Evolutionary conservation across 805 yeast species (phyloP).

Genomic region (Brettanomyces nanus): DNA sequence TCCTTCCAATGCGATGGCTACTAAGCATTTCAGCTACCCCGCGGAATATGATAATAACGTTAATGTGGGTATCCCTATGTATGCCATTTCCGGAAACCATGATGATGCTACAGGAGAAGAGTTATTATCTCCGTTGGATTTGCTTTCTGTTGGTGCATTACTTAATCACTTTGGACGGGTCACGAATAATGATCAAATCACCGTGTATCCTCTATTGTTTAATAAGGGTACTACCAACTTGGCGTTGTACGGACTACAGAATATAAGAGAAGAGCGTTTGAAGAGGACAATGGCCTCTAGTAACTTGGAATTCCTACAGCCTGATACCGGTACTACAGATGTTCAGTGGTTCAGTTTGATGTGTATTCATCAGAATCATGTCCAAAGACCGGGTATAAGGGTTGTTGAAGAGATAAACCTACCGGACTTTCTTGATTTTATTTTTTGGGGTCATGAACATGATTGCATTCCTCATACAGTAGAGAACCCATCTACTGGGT

Average conservation of each 20-base stretch:
- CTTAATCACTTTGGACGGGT: slow-evolving; percentile 87
- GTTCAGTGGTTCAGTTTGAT: slow-evolving; percentile 78
- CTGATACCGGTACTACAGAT: slow-evolving; percentile 37
- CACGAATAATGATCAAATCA: slow-evolving; percentile 63
- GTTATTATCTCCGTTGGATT: slow-evolving; percentile 76
- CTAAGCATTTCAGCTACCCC: slow-evolving; percentile 54
- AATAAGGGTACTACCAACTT: slow-evolving; percentile 76
- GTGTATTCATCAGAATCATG: slow-evolving; percentile 89
- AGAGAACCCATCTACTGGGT: slow-evolving; percentile 50
- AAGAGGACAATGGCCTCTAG: slow-evolving; percentile 77
- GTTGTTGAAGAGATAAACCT: slow-evolving; percentile 78
- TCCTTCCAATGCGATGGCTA: slow-evolving; percentile 54
- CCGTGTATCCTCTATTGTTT: slow-evolving; percentile 66
- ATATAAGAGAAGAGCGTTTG: slow-evolving; percentile 82
- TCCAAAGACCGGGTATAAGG: slow-evolving; percentile 69
- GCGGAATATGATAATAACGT: slow-evolving; percentile 88
- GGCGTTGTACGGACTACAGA: slow-evolving; percentile 84
- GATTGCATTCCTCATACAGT: slow-evolving; percentile 75
- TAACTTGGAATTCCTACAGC: slow-evolving; percentile 69
- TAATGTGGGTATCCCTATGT: slow-evolving; percentile 82
- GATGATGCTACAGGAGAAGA: slow-evolving; percentile 93
- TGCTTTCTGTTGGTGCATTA: slow-evolving; percentile 72
- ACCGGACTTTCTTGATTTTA: slow-evolving; percentile 74
- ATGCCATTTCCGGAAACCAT: slow-evolving; percentile 92
- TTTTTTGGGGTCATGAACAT: slow-evolving; percentile 98